Evolutionary conservation across 1,139 yeast genomes (phyloP), one percentile per base, ranked within the genome.

Genomic region (Pichia inconspicua): DNA sequence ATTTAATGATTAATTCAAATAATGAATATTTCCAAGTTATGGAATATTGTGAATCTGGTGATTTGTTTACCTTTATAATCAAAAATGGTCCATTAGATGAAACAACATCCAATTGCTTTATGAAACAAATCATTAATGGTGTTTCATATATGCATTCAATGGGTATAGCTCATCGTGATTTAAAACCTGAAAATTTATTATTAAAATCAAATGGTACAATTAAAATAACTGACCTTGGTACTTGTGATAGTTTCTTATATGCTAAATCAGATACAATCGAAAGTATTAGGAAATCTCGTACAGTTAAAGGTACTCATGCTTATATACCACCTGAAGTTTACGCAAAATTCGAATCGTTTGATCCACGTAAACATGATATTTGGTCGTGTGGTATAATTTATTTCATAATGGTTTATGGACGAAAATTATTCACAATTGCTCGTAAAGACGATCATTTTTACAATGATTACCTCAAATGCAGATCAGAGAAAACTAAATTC

Each of bases 341-440:
- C 63, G 75, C 77, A 2, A 78, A 75, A 34, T 15, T 34, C 43
- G 71, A 73, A 40, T 83, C 83, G 57, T 92, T 87, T 65, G 97
- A 92, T 64, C 94, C 97, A 2, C 71, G 97, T 43, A 79, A 92
- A 17, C 94, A 89, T 11, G 97, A 92, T 66, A 80, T 92, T 43
- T 92, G 98, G 98, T 85, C 97, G 0, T 84, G 95, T 66, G 98
- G 97, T 45, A 94, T 92, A 22, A 87, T 92, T 42, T 92, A 90
- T 66, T 89, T 92, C 97, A 97, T 96, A 10, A 90, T 92, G 97
- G 37, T 34, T 10, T 17, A 15, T 11, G 37, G 37, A 6, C 19
- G 37, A 4, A 15, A 17, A 15, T 2, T 34, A 15, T 34, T 15
- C 12, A 15, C 22, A 9, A 34, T 34, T 17, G 37, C 37, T 15